Evolutionary conservation across 495 filamentous ascomycete genomes (phyloP).

Genomic region (Parachaetomium inaequale): DNA sequence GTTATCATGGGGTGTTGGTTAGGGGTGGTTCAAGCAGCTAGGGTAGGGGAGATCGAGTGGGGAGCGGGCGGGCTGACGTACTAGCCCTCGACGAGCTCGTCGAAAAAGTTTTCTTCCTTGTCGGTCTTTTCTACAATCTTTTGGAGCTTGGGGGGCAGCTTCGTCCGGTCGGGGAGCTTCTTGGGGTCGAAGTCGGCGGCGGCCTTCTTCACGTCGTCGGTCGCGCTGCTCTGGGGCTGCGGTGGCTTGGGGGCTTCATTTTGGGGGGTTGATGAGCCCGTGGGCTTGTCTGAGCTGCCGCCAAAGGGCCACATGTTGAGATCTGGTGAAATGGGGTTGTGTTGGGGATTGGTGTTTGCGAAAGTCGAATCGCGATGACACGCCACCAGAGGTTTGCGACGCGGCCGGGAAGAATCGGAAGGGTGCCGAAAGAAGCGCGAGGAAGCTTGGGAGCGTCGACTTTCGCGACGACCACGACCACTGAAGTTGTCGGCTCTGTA

Average conservation of each 20-base stretch:
- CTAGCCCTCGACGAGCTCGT: constrained; percentile 74
- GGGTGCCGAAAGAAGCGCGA: no score
- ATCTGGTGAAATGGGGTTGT: not conserved
- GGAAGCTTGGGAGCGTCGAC: no score
- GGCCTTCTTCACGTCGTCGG: constrained; percentile 19
- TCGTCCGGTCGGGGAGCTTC: constrained; percentile 55
- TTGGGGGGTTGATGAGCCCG: constrained; percentile 6
- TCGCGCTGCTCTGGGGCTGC: constrained; percentile 23
- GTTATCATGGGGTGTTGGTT: constrained; percentile 15
- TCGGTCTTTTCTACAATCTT: constrained; percentile 62
- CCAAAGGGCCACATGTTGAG: constrained; percentile 35
- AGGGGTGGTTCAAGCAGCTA: not conserved
- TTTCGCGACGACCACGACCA: not conserved
- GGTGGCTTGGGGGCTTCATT: constrained; percentile 29
- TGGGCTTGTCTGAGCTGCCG: constrained; percentile 40
- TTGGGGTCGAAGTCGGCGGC: constrained; percentile 35
- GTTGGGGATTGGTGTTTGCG: not conserved
- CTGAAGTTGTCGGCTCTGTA: not conserved
- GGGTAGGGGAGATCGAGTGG: constrained; percentile 5
- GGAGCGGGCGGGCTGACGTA: constrained; percentile 46
- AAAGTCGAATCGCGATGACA: not conserved
- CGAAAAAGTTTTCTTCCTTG: constrained; percentile 72
- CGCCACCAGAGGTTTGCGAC: not conserved
- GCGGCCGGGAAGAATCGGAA: constrained; percentile 9
- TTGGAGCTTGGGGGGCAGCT: constrained; percentile 67